Evolutionary conservation across 2,329 filamentous ascomycete genomes (phyloP).

Genomic region (Apiospora koreana): DNA sequence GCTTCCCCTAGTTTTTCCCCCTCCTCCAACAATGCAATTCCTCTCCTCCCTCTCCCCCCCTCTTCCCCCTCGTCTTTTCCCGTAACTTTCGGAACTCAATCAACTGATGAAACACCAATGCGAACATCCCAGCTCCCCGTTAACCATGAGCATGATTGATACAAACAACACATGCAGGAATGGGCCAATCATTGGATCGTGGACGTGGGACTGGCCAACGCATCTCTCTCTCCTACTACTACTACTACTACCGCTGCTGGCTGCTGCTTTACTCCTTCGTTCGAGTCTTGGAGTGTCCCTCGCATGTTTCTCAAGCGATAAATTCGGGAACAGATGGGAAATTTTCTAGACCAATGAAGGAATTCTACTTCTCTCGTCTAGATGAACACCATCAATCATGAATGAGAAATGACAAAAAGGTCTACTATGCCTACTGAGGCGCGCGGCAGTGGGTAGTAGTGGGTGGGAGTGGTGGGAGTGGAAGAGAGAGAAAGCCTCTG

Average conservation of each 20-base stretch:
- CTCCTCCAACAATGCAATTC: neutral
- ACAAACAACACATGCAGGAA: neutral
- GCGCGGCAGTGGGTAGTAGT: too few species aligned
- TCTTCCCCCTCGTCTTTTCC: neutral
- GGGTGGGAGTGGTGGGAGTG: neutral
- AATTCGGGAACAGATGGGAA: neutral
- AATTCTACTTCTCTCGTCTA: neutral
- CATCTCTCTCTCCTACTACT: neutral
- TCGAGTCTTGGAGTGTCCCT: neutral
- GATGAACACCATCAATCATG: neutral
- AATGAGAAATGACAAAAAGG: neutral
- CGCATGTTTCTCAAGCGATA: neutral
- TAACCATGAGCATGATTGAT: neutral
- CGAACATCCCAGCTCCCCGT: neutral
- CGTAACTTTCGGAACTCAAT: neutral
- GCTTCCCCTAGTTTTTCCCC: neutral
- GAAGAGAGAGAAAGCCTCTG: too few species aligned
- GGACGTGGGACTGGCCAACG: constrained; percentile 2
- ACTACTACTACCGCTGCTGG: too few species aligned
- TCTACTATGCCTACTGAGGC: neutral
- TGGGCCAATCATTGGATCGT: neutral
- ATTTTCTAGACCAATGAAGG: neutral
- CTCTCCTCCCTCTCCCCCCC: neutral
- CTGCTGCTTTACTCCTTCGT: neutral
- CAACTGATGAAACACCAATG: constrained; percentile 2